Base-by-base conservation (phyloP, 345 rosid genomes). In the Gossypium turneri region DNA sequence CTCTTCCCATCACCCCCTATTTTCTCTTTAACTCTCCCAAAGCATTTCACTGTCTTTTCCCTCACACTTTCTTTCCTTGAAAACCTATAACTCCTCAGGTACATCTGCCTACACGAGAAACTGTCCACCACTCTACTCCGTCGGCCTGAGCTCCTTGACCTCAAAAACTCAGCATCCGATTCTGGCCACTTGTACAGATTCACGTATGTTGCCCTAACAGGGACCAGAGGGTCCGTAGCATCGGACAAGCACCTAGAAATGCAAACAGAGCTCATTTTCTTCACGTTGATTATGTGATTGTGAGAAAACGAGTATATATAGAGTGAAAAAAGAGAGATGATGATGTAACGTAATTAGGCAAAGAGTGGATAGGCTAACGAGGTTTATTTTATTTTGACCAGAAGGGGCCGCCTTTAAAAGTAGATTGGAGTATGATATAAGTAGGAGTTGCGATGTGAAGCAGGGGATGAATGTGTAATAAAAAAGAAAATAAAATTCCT, bases 71-170 rank as follows among this genome's bases (percentile, higher is more conserved):
- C 81, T 59, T 79, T 79, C 60, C 82, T 82, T 0, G 85, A 77
- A 67, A 87, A 82, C 43, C 78, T 82, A 66, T 85, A 87, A 80
- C 91, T 85, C 77, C 87, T 81, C 51, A 85, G 72, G 67, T 87
- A 85, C 53, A 84, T 69, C 70, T 87, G 87, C 78, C 91, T 77
- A 80, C 86, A 85, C 7, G 85, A 87, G 47, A 82, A 34, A 48
- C 82, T 73, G 52, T 87, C 85, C 9, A 82, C 87, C 47, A 81
- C 79, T 22, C 75, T 71, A 1, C 81, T 6, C 4, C 6, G 9
- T 66, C 78, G 63, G 7, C 56, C 65, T 4, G 45, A 56, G 62
- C 71, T 75, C 52, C 75, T 56, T 9, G 84, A 76, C 72, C 78
- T 56, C 9, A 77, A 74, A 9, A 73, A 79, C 77, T 82, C 85